phyloP scores from a whole-genome alignment of 768 basidiomycete species.

The Phylloporus sp. region DNA sequence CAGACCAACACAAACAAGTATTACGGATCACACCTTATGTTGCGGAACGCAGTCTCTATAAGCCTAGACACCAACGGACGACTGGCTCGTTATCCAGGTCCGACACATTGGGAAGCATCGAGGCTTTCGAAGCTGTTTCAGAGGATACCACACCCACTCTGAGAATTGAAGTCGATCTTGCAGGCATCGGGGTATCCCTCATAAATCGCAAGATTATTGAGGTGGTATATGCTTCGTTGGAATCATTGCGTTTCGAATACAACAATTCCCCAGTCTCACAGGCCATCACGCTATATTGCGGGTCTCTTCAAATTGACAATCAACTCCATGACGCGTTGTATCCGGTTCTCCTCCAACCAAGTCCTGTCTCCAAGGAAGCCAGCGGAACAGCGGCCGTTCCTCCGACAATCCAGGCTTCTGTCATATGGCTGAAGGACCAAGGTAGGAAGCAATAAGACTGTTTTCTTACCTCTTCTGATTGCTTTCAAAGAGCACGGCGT shows the following conservation, averaged over 20 bases:
- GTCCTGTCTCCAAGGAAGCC: conserved; percentile 74
- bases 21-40: conserved; percentile 85
- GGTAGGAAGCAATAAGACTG: conserved; percentile 41
- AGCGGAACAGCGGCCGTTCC: conserved; percentile 68
- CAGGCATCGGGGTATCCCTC: conserved; percentile 89
- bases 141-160: conserved; percentile 69
- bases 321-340: conserved; percentile 95
- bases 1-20: conserved; percentile 80
- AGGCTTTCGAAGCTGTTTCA: conserved; percentile 81
- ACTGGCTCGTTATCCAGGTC: conserved; percentile 48
- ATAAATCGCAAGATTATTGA: conserved; percentile 85
- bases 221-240: conserved; percentile 82
- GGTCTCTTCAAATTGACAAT: conserved; percentile 93
- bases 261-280: conserved; percentile 75
- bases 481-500: conserved; percentile 83
- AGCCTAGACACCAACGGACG: conserved; percentile 54
- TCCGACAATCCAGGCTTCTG: conserved; percentile 84
- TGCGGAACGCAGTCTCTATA: conserved; percentile 83
- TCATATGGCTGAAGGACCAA: conserved; percentile 91
- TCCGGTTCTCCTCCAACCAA: conserved; percentile 93
- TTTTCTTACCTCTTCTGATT: neutral
- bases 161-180: conserved; percentile 68
- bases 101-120: conserved; percentile 65
- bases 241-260: conserved; percentile 81
- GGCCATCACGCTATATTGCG: conserved; percentile 74